These are phyloP conservation scores for Macrocybe gigantea DNA, from an alignment of 768 basidiomycete genomes.

Conservation along the genomic window DNA sequence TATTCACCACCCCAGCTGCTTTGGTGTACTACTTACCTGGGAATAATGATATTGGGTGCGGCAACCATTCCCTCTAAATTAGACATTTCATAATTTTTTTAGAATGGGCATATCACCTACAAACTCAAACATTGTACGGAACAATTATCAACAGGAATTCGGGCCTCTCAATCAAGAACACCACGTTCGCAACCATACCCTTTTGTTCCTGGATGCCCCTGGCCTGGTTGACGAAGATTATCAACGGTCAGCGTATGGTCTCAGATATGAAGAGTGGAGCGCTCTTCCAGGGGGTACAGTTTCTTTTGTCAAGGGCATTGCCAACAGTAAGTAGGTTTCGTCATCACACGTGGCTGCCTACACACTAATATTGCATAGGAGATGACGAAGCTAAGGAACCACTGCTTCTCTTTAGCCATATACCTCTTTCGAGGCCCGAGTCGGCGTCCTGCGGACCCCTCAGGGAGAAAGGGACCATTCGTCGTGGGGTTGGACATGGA, in stretches of 20 bases:
- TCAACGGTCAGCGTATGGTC: slow-evolving; percentile 34
- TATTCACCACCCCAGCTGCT: slow-evolving; percentile 51
- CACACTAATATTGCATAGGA: background rate
- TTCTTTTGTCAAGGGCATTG: slow-evolving; percentile 44
- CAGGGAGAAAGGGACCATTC: slow-evolving; percentile 71
- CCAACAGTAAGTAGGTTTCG: slow-evolving; percentile 22
- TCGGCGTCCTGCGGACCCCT: slow-evolving; percentile 66
- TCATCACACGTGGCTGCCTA: background rate
- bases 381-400: slow-evolving; percentile 20
- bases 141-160: slow-evolving; percentile 51
- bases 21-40: slow-evolving; percentile 77
- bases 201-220: slow-evolving; percentile 70
- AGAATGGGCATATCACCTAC: slow-evolving; percentile 36
- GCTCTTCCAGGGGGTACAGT: slow-evolving; percentile 41
- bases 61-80: background rate
- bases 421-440: slow-evolving; percentile 77
- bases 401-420: slow-evolving; percentile 74
- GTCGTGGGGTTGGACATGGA: slow-evolving; percentile 67
- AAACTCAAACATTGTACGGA: slow-evolving; percentile 43
- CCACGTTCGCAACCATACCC: slow-evolving; percentile 63
- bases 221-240: slow-evolving; percentile 71
- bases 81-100: slow-evolving; percentile 30
- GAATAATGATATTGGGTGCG: slow-evolving; percentile 85
- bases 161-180: slow-evolving; percentile 64
- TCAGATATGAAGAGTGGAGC: slow-evolving; percentile 41